phyloP scores from a whole-genome alignment of 495 filamentous ascomycete species.

The Darksidea phi region DNA sequence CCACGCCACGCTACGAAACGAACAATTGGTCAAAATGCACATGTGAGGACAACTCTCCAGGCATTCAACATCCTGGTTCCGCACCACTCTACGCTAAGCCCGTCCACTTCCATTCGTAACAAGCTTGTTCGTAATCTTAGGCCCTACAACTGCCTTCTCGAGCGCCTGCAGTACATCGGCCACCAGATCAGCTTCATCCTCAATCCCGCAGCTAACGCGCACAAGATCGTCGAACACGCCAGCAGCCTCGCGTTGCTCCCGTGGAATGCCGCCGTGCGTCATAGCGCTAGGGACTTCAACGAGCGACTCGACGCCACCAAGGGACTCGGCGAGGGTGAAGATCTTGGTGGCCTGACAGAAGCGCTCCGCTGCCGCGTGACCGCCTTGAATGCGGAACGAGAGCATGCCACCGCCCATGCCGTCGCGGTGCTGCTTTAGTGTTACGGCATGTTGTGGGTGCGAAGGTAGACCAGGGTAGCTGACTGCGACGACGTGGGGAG shows the following conservation, averaged over 20 bases:
- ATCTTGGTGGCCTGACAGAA: constrained; percentile 89
- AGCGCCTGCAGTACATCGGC: constrained; percentile 83
- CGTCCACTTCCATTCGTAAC: not conserved
- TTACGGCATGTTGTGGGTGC: constrained; percentile 81
- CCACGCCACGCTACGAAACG: too few species aligned
- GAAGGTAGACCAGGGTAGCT: constrained; percentile 92
- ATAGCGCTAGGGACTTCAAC: constrained; percentile 90
- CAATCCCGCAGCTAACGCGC: constrained; percentile 87
- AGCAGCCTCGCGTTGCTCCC: constrained; percentile 81
- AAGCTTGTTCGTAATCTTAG: constrained; percentile 44
- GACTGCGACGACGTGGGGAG: constrained; percentile 79
- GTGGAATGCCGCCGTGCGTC: constrained; percentile 95
- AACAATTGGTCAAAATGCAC: too few species aligned
- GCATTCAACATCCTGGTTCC: too few species aligned
- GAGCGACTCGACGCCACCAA: constrained; percentile 90
- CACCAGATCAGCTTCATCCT: constrained; percentile 82
- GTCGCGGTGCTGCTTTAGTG: constrained; percentile 84
- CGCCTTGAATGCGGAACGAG: constrained; percentile 89
- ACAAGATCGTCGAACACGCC: constrained; percentile 98
- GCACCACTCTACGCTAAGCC: not conserved
- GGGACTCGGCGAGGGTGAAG: constrained; percentile 89
- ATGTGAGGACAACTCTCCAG: too few species aligned
- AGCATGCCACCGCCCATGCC: constrained; percentile 98
- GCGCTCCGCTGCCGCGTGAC: constrained; percentile 77
- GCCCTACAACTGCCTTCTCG: constrained; percentile 65